Conservation (phyloP, 2,329 filamentous ascomycete species). For the Xylariaceae sp. region DNA sequence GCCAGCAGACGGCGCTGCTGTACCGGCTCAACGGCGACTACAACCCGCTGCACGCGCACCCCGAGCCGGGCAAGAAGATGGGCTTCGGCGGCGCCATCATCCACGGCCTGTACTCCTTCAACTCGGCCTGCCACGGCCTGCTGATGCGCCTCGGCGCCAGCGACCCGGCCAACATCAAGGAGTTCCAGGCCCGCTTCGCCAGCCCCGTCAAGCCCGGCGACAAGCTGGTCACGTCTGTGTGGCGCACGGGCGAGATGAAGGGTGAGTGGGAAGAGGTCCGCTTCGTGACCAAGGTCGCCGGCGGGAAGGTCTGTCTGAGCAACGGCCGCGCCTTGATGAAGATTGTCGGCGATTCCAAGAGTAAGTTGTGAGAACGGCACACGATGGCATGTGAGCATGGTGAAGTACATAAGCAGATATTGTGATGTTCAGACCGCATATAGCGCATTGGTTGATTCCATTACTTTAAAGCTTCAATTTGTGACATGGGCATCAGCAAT, state of each 20-base stretch:
- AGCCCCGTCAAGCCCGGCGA: conserved; percentile 78
- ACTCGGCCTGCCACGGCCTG: conserved; percentile 66
- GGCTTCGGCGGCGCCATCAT: conserved; percentile 85
- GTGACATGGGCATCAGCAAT: too few relatives aligned
- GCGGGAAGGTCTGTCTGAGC: conserved; percentile 77
- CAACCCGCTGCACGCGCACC: conserved; percentile 84
- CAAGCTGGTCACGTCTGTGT: conserved; percentile 73
- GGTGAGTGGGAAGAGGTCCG: conserved; percentile 74
- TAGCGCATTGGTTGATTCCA: too few relatives aligned
- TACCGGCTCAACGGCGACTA: conserved; percentile 90
- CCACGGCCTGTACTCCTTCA: conserved; percentile 85
- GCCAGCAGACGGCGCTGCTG: conserved; percentile 62
- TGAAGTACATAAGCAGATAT: too few relatives aligned
- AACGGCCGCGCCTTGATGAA: conserved; percentile 79
- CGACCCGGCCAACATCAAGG: conserved; percentile 73
- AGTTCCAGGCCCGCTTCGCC: conserved; percentile 85
- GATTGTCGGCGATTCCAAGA: conserved; percentile 47
- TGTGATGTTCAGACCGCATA: too few relatives aligned
- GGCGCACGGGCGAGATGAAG: conserved; percentile 63
- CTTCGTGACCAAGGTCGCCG: conserved; percentile 70
- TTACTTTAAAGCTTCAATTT: too few relatives aligned
- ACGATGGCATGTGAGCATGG: too few relatives aligned
- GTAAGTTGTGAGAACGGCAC: conserved; percentile 51
- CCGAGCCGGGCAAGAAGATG: conserved; percentile 80
- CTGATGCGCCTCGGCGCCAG: conserved; percentile 66